Percentiles rank a stretch among this genome's conserved stretches.
Evolutionary conservation across 306 rosid genomes (phyloP).

Genomic region (Vigna nakashimae): DNA sequence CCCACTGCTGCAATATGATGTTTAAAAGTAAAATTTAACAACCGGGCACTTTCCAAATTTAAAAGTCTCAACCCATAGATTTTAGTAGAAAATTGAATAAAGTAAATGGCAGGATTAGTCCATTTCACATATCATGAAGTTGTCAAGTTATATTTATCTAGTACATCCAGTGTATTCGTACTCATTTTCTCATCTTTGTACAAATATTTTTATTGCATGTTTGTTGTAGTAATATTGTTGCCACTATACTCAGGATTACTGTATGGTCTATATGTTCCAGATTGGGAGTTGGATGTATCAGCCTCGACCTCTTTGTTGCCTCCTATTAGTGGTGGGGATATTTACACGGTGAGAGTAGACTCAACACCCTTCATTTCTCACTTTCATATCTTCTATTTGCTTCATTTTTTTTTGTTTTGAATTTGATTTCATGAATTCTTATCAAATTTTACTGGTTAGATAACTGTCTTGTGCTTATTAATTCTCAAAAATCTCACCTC

Average conservation of each 20-base stretch:
- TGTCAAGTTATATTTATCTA: not conserved
- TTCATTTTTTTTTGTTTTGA: constrained; percentile 33
- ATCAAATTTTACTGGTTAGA: not conserved
- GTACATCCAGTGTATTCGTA: not conserved
- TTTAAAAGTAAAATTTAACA: not conserved
- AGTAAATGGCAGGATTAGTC: constrained; percentile 23
- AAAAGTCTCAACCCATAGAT: not conserved
- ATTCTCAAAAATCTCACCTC: constrained; percentile 1
- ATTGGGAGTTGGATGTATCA: constrained; percentile 76
- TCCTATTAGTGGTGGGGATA: constrained; percentile 47
- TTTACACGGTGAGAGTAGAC: constrained; percentile 63
- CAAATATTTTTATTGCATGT: constrained; percentile 56
- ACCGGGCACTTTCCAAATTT: not conserved
- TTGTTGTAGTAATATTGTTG: constrained; percentile 57
- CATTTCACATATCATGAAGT: constrained; percentile 4
- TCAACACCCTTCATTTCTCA: constrained; percentile 1
- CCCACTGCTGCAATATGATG: not conserved
- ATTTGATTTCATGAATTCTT: constrained; percentile 14
- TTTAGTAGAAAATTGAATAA: constrained; percentile 3
- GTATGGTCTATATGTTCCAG: constrained; percentile 87
- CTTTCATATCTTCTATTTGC: constrained; percentile 2
- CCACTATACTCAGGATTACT: constrained; percentile 67
- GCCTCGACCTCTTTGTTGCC: constrained; percentile 50
- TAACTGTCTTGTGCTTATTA: constrained; percentile 20
- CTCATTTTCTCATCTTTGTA: constrained; percentile 1